Evolutionary conservation across 805 yeast genomes (phyloP), one percentile per base, ranked within the genome.

Genomic region (Dipodascus albidus): DNA sequence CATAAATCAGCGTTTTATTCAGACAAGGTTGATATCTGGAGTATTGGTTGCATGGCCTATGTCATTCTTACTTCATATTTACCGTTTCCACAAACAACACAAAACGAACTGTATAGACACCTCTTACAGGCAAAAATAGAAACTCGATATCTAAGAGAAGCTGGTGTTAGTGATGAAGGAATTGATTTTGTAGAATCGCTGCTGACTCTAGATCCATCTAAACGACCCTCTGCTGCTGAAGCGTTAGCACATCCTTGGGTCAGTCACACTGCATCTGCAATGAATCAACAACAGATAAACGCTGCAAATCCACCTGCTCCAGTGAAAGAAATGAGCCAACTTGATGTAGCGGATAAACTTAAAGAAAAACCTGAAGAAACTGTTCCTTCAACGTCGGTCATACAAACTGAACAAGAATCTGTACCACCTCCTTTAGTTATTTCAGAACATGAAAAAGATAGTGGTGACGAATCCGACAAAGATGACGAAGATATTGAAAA

Each of bases 11-110:
- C 60, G 68, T 69, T 67, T 51, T 93, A 93, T 64, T 87, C 96
- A 1, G 83, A 85, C 41, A 75, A 87, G 54, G 98, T 93, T 15
- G 99, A 93, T 66, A 87, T 93, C 78, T 93, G 99, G 99, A 88
- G 97, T 1, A 75, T 93, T 54, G 99, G 99, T 0, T 93, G 99
- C 67, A 70, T 93, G 23, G 84, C 89, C 0, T 93, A 89, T 70
- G 99, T 93, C 2, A 81, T 91, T 22, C 68, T 93, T 52, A 91
- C 99, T 0, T 91, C 93, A 0, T 96, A 88, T 74, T 72, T 91
- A 56, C 99, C 99, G 4, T 93, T 93, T 66, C 88, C 91, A 65
- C 97, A 97, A 0, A 77, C 83, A 52, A 87, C 96, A 0, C 98
- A 91, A 62, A 90, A 86, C 15, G 85, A 86, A 56, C 71, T 93